Evolutionary conservation across 306 rosid species (phyloP).

Genomic region (Vigna trinervia): DNA sequence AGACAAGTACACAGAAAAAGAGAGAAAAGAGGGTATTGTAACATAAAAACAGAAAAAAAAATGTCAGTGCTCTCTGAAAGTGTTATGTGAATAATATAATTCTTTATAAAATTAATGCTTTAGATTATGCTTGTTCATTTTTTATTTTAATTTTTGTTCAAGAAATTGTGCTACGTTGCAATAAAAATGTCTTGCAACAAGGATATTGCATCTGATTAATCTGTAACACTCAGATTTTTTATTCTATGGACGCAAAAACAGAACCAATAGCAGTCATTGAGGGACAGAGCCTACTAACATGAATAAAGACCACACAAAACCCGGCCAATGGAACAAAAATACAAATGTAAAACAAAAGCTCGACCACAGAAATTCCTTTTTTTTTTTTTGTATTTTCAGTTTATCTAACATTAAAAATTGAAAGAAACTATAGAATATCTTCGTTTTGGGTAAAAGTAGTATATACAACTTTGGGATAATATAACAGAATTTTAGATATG

Average conservation of each 20-base stretch:
- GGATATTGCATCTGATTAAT: background rate
- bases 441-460: background rate
- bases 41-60: too few species aligned
- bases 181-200: background rate
- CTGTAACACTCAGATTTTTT: background rate
- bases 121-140: too few species aligned
- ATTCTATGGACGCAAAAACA: background rate
- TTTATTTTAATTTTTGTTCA: too few species aligned
- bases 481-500: background rate
- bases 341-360: background rate
- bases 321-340: background rate
- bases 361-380: background rate
- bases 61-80: too few species aligned
- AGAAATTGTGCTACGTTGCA: background rate
- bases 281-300: background rate
- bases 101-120: too few species aligned
- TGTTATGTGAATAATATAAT: too few species aligned
- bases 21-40: background rate
- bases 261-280: background rate
- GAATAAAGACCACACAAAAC: background rate
- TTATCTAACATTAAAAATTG: too few species aligned
- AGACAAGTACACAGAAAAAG: too few species aligned
- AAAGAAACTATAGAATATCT: too few species aligned
- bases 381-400: too few species aligned
- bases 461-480: background rate